These are phyloP conservation scores for Thelephora terrestris DNA, from an alignment of 1,284 basidiomycete species.

Conservation along the genomic window DNA sequence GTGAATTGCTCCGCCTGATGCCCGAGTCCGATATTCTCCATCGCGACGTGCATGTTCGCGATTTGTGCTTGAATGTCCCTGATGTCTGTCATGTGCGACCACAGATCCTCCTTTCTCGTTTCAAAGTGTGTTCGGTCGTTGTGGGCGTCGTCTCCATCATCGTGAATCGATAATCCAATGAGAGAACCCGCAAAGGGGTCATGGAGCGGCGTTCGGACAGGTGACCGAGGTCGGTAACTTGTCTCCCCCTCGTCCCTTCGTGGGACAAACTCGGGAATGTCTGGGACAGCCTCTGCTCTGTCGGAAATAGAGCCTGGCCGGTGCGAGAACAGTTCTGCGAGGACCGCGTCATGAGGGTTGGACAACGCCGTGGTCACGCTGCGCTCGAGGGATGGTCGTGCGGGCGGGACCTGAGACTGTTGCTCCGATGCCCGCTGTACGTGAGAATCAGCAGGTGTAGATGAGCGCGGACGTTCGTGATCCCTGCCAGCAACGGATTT, in stretches of 20 bases:
- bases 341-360: slow-evolving; percentile 53
- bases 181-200: slow-evolving; percentile 43
- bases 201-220: slow-evolving; percentile 26
- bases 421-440: not conserved
- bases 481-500: too few relatives aligned
- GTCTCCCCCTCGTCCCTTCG: slow-evolving; percentile 7
- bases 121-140: slow-evolving; percentile 15
- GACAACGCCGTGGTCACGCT: slow-evolving; percentile 24
- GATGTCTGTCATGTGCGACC: slow-evolving; percentile 55
- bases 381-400: slow-evolving; percentile 8
- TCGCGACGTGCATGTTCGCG: slow-evolving; percentile 57
- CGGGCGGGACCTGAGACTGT: not conserved
- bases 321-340: slow-evolving; percentile 38
- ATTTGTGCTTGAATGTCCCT: slow-evolving; percentile 61
- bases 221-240: slow-evolving; percentile 5
- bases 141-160: slow-evolving; percentile 12
- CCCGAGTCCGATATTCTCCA: slow-evolving; percentile 49
- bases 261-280: slow-evolving; percentile 8
- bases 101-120: slow-evolving; percentile 40
- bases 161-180: slow-evolving; percentile 24
- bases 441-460: too few relatives aligned
- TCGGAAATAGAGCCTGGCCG: slow-evolving; percentile 8
- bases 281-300: slow-evolving; percentile 5
- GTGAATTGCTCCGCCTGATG: slow-evolving; percentile 13
- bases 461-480: too few relatives aligned